Evolutionary conservation across 768 basidiomycete genomes (phyloP).

Genomic region (Suillus discolor): DNA sequence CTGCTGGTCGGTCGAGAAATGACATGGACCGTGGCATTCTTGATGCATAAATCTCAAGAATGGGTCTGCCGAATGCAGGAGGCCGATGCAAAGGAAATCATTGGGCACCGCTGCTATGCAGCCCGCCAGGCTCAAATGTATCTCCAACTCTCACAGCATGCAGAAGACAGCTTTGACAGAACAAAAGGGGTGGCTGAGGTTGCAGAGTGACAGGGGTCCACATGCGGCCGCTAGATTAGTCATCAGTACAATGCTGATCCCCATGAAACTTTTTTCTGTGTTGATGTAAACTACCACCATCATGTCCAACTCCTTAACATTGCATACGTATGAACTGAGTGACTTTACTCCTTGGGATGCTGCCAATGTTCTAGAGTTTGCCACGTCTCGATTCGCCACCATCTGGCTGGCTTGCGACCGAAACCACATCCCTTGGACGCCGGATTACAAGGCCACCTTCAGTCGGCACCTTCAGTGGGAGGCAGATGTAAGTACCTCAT

Average conservation of each 20-base stretch:
- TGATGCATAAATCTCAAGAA: too few species aligned
- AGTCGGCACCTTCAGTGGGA: background rate
- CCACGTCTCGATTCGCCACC: background rate
- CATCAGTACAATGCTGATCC: background rate
- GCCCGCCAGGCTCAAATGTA: background rate
- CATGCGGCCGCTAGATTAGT: background rate
- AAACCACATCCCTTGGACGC: background rate
- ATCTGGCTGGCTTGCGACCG: background rate
- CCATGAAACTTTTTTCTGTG: accelerated
- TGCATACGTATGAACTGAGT: accelerated
- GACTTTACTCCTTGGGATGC: background rate
- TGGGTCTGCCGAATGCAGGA: too few species aligned
- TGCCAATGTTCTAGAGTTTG: background rate
- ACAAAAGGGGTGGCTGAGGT: background rate
- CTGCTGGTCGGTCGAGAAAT: too few species aligned
- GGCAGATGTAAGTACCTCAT: background rate
- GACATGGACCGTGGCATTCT: too few species aligned
- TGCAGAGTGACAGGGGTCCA: background rate
- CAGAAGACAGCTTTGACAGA: background rate
- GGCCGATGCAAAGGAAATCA: too few species aligned
- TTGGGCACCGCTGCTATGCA: too few species aligned
- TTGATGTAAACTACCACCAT: background rate
- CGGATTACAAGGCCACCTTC: background rate
- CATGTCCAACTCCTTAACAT: background rate
- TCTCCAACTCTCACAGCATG: background rate